A percentile compares a stretch with the other conserved stretches of the same genome.
Conservation (phyloP, 208 protist genomes). For the Acanthamoeba healyi region DNA sequence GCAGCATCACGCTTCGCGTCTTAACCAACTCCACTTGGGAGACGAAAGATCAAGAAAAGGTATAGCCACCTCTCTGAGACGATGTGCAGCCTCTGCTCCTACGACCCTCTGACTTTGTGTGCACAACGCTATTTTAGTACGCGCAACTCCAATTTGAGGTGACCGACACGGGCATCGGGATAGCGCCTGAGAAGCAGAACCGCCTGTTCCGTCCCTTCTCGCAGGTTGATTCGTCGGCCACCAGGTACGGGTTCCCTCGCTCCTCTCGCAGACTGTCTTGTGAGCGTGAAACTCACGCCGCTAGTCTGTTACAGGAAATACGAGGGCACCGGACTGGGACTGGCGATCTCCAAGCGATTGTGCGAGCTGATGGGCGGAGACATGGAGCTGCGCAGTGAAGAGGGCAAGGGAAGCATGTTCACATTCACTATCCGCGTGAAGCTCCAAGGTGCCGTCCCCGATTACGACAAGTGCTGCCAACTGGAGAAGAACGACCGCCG, state of each 20-base stretch:
- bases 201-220: conserved; percentile 79
- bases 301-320: conserved; percentile 51
- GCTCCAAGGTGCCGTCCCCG: too few relatives aligned
- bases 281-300: too few relatives aligned
- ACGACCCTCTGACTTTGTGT: too few relatives aligned
- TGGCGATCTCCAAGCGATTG: conserved; percentile 38
- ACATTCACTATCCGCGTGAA: conserved; percentile 44
- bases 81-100: too few relatives aligned
- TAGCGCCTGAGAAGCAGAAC: conserved; percentile 69
- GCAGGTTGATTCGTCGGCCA: conserved; percentile 53
- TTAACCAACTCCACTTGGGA: too few relatives aligned
- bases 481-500: too few relatives aligned
- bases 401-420: conserved; percentile 22
- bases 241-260: conserved; percentile 7
- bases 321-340: conserved; percentile 76
- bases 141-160: conserved; percentile 68
- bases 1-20: conserved; percentile 64
- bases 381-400: conserved; percentile 21
- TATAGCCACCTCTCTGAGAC: too few relatives aligned
- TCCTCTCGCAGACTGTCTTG: too few relatives aligned
- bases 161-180: conserved; percentile 84
- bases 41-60: too few relatives aligned
- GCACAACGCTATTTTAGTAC: too few relatives aligned
- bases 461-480: neutral
- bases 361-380: conserved; percentile 72